phyloP scores from a whole-genome alignment of 345 rosid genomes.

The Abelmoschus esculentus region DNA sequence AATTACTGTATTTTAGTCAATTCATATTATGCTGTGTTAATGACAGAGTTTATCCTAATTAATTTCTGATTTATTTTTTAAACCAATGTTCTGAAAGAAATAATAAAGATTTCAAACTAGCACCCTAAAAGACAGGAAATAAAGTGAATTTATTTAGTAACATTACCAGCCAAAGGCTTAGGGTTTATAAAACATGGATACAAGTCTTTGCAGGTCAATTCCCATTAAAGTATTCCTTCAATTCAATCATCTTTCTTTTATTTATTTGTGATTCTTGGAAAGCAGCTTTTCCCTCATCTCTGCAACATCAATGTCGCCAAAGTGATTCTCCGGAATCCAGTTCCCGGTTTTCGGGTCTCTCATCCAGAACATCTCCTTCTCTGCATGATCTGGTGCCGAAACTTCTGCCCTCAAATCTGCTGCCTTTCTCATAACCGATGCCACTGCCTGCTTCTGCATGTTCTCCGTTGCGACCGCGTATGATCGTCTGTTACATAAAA shows the following conservation, averaged over 20 bases:
- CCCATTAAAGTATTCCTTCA: not conserved
- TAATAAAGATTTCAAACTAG: too few species aligned
- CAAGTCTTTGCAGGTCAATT: not conserved
- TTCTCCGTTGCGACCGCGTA: slow-evolving; percentile 17
- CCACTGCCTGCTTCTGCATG: not conserved
- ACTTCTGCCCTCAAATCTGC: slow-evolving; percentile 7
- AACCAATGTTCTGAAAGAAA: too few species aligned
- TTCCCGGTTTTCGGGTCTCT: slow-evolving; percentile 46
- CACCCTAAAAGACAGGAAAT: too few species aligned
- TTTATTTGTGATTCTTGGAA: slow-evolving; percentile 4
- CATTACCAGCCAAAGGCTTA: too few species aligned
- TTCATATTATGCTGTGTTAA: too few species aligned
- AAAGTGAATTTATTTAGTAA: too few species aligned
- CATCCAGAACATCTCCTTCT: slow-evolving; percentile 35
- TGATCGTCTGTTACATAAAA: slow-evolving; percentile 12
- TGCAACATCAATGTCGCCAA: slow-evolving; percentile 28
- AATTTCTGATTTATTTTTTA: too few species aligned
- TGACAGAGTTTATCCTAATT: too few species aligned
- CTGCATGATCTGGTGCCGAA: not conserved
- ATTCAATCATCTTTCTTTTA: too few species aligned
- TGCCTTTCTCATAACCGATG: not conserved
- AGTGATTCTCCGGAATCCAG: slow-evolving; percentile 45
- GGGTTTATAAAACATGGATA: too few species aligned
- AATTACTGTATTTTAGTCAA: too few species aligned
- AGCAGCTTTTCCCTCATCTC: slow-evolving; percentile 28